phyloP scores from a whole-genome alignment of 208 protist species.

The Trypanosoma caninum region DNA sequence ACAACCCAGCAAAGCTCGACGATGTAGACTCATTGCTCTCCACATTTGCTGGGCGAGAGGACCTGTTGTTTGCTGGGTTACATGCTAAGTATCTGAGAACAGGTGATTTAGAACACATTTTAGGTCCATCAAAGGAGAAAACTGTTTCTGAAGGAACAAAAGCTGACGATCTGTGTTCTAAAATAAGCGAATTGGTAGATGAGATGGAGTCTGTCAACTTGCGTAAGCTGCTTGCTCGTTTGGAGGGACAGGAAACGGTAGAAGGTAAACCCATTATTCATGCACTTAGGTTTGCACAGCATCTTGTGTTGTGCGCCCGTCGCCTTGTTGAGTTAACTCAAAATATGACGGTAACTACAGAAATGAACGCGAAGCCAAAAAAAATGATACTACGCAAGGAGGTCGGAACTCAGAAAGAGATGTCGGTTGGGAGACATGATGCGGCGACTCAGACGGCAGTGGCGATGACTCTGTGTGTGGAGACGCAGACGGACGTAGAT shows the following conservation, averaged over 20 bases:
- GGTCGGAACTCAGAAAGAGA: neutral
- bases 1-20: constrained; percentile 57
- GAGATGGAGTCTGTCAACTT: constrained; percentile 31
- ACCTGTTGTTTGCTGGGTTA: constrained; percentile 38
- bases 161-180: too few species aligned
- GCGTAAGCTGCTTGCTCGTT: constrained; percentile 28
- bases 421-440: neutral
- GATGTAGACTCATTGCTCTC: constrained; percentile 42
- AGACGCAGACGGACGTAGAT: neutral
- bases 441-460: neutral
- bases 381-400: neutral
- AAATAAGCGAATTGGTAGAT: too few species aligned
- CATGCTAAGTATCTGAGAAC: constrained; percentile 32
- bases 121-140: neutral
- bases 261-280: constrained; percentile 32
- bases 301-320: constrained; percentile 24
- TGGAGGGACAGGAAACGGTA: constrained; percentile 17
- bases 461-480: neutral
- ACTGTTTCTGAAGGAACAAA: neutral
- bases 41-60: constrained; percentile 52
- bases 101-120: neutral
- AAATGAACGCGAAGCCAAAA: neutral
- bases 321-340: constrained; percentile 16
- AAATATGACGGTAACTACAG: too few species aligned
- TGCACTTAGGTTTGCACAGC: constrained; percentile 35